phyloP scores from a whole-genome alignment of 2,329 filamentous ascomycete genomes.

The Aspergillus neoniger region DNA sequence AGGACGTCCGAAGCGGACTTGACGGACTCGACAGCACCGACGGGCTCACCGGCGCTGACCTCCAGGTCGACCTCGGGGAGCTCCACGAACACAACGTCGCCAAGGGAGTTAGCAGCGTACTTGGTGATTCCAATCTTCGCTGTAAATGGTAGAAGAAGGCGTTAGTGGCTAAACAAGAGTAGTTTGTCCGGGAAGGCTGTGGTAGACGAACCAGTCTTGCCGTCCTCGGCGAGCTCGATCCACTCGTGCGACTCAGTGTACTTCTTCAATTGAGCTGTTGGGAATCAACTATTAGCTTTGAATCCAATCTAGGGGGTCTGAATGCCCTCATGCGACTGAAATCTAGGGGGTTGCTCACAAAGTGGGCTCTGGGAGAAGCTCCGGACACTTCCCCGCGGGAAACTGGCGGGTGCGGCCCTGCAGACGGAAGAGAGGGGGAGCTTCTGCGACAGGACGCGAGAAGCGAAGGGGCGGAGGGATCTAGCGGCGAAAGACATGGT shows the following conservation, averaged over 20 bases:
- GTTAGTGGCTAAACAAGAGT: neutral
- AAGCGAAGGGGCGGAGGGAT: slow-evolving; percentile 39
- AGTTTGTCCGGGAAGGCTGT: neutral
- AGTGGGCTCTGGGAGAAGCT: slow-evolving; percentile 46
- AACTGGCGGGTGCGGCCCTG: slow-evolving; percentile 39
- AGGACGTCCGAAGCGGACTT: slow-evolving; percentile 99
- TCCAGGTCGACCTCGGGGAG: slow-evolving; percentile 72
- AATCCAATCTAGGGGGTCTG: neutral
- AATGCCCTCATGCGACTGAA: neutral
- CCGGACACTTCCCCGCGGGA: slow-evolving; percentile 45
- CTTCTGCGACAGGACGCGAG: slow-evolving; percentile 40
- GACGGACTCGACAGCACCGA: slow-evolving; percentile 95
- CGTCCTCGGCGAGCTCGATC: slow-evolving; percentile 83
- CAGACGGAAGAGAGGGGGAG: slow-evolving; percentile 34
- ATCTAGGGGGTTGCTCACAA: slow-evolving; percentile 30
- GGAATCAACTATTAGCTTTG: neutral
- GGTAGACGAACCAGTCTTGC: slow-evolving; percentile 65
- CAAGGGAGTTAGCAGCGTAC: slow-evolving; percentile 88
- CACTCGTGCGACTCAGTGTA: slow-evolving; percentile 99
- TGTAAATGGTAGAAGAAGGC: slow-evolving; percentile 29
- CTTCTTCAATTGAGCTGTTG: slow-evolving; percentile 61
- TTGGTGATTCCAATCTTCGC: slow-evolving; percentile 79
- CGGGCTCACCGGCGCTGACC: slow-evolving; percentile 74
- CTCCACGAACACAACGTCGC: slow-evolving; percentile 97
- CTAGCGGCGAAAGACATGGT: slow-evolving; percentile 43